Conservation (phyloP, 352 stramenopile species). For the Globisporangium carolinianum region DNA sequence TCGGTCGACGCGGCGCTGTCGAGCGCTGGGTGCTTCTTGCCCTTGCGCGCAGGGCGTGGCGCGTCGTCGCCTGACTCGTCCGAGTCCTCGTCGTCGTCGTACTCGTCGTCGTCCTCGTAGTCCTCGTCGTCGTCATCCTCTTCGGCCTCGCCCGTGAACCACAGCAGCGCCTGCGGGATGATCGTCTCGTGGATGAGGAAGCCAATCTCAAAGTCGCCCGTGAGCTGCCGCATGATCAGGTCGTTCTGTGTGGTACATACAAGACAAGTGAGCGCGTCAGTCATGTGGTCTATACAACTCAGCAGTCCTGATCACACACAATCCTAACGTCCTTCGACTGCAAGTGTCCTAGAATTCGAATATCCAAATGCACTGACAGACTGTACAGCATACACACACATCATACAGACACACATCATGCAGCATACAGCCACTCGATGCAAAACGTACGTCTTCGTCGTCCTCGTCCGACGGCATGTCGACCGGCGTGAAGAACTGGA, state of each 20-base stretch:
- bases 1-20: constrained; percentile 59
- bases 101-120: constrained; percentile 62
- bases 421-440: background rate
- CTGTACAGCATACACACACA: constrained; percentile 7
- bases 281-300: too few species aligned
- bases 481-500: constrained; percentile 82
- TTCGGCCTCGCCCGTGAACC: constrained; percentile 80
- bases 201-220: constrained; percentile 78
- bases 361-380: background rate
- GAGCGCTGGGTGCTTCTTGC: constrained; percentile 72
- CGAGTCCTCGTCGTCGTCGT: constrained; percentile 57
- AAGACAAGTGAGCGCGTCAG: background rate
- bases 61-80: constrained; percentile 52
- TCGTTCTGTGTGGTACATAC: constrained; percentile 24
- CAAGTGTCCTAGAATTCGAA: too few species aligned
- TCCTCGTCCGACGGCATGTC: constrained; percentile 85
- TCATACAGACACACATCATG: background rate
- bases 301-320: too few species aligned
- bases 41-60: constrained; percentile 22
- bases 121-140: constrained; percentile 80
- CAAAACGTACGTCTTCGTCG: constrained; percentile 59
- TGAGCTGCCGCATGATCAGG: constrained; percentile 83
- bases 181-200: constrained; percentile 87
- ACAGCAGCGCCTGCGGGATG: constrained; percentile 79
- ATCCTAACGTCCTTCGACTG: too few species aligned